phyloP scores from a whole-genome alignment of 148 eudicot genomes.

The Cornus suecica region DNA sequence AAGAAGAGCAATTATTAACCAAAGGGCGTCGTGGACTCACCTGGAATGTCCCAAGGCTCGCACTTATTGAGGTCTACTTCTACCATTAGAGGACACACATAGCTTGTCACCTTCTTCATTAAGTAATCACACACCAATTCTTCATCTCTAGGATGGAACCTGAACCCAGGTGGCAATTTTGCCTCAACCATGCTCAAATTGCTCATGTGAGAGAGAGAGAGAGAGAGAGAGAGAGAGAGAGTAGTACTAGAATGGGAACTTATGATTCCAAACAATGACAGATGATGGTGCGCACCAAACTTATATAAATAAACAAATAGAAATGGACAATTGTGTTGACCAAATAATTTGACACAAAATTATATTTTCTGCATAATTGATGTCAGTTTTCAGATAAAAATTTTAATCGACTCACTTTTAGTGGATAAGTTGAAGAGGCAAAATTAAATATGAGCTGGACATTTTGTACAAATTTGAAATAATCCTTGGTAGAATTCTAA shows the following conservation, averaged over 20 bases:
- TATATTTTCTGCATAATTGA: neutral
- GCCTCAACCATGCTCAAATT: constrained; percentile 77
- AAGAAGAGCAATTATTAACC: too few species aligned
- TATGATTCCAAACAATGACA: constrained; percentile 3
- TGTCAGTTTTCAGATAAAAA: neutral
- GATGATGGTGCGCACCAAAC: neutral
- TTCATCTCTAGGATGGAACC: constrained; percentile 90
- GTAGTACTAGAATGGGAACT: neutral
- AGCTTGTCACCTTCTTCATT: constrained; percentile 49
- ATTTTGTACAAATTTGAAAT: too few species aligned
- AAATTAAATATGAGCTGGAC: neutral
- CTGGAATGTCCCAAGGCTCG: constrained; percentile 97
- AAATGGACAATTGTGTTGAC: neutral
- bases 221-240: constrained; percentile 6
- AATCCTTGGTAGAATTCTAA: too few species aligned
- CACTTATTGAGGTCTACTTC: constrained; percentile 91
- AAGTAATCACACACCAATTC: constrained; percentile 87
- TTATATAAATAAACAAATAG: constrained; percentile 1
- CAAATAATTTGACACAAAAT: neutral
- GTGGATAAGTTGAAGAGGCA: too few species aligned
- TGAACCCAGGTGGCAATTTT: constrained; percentile 80
- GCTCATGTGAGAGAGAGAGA: constrained; percentile 34
- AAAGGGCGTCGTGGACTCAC: constrained; percentile 37
- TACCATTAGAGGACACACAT: constrained; percentile 42
- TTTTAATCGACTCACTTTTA: neutral